Conservation (phyloP, 1,139 yeast species). For the Maudiozyma humilis region DNA sequence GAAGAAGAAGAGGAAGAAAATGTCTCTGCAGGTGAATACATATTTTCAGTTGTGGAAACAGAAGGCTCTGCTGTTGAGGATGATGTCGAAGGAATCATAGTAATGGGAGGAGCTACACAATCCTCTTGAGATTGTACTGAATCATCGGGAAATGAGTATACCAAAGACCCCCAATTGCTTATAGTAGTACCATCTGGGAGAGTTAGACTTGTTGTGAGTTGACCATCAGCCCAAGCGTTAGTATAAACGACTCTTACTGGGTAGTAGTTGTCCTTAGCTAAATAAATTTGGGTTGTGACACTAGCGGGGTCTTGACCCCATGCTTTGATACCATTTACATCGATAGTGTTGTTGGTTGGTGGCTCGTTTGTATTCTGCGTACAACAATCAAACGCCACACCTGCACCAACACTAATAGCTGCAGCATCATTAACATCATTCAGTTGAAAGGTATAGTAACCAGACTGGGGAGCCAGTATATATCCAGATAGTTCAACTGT, state of each 20-base stretch:
- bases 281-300: conserved; percentile 1
- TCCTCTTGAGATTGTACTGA: neutral
- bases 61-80: no score
- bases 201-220: neutral
- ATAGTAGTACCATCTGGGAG: neutral
- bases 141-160: neutral
- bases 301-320: neutral
- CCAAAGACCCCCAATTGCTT: neutral
- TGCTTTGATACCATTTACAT: conserved; percentile 7
- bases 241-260: conserved; percentile 26
- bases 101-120: neutral
- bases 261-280: conserved; percentile 20
- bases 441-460: conserved; percentile 23
- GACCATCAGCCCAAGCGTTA: neutral
- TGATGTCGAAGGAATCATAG: no score
- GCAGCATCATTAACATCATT: conserved; percentile 25
- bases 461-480: conserved; percentile 21
- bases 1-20: no score
- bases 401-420: conserved; percentile 24
- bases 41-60: no score
- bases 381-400: conserved; percentile 30
- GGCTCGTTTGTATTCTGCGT: conserved; percentile 6
- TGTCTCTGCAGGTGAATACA: no score
- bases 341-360: conserved; percentile 3
- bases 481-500: conserved; percentile 25